Evolutionary conservation across 2,329 filamentous ascomycete genomes (phyloP), one percentile per base, ranked within the genome.

Genomic region (Capronia epimyces): DNA sequence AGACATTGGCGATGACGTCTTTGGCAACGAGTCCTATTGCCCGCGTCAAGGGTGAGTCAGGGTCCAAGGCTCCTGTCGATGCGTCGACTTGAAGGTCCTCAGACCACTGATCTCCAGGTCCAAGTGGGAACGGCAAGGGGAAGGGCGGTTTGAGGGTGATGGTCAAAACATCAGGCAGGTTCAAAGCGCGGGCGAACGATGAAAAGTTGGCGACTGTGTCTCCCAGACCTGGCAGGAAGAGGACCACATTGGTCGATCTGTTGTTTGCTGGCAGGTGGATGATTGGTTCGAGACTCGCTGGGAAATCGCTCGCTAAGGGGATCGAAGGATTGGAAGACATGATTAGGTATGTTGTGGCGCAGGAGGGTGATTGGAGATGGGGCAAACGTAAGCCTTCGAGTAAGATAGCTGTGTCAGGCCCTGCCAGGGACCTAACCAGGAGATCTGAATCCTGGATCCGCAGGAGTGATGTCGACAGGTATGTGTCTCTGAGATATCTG

Each of bases 171-270:
- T 89, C 86, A 0, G 89, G 88, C 2, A 95, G 79, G 54, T 78
- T 75, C 54, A 95, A 70, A 59, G 80, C 81, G 50, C 75, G 73
- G 16, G 83, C 87, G 55, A 95, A 85, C 39, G 71, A 70, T 53
- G 80, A 77, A 66, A 93, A 94, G 29, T 86, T 75, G 2, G 66
- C 63, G 53, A 87, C 79, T 27, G 78, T 81, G 70, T 95, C 89
- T 56, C 89, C 89, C 10, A 95, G 79, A 57, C 89, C 89, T 68
- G 95, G 89, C 51, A 95, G 81, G 45, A 95, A 79, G 64, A 95
- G 71, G 55, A 95, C 80, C 60, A 94, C 76, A 25, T 58, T 58
- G 47, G 53, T 56, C n/a, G 54, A 46, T 59, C 76, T 70, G 40
- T 78, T 65, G 44, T 72, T 44, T 59, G 67, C 55, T 60, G 67